Evolutionary conservation across 805 yeast genomes (phyloP).

Genomic region (Alloascoidea africana): DNA sequence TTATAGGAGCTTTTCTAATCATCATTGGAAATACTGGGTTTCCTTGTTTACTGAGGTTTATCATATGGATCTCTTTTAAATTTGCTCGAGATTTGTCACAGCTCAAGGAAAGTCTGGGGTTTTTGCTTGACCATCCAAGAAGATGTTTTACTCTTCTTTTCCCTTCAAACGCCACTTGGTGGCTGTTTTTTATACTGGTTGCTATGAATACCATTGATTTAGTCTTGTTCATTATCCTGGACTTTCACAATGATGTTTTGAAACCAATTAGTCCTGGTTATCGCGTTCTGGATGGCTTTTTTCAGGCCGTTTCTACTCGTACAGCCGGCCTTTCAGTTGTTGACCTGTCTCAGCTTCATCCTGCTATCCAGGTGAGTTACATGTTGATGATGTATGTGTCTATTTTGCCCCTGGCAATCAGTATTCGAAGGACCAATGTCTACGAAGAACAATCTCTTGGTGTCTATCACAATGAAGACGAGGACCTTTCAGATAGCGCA

Average conservation of each 20-base stretch:
- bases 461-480: slow-evolving; percentile 29
- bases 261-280: slow-evolving; percentile 35
- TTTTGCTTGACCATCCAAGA: slow-evolving; percentile 68
- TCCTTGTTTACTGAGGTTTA: slow-evolving; percentile 54
- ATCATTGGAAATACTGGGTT: slow-evolving; percentile 81
- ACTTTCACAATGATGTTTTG: slow-evolving; percentile 26
- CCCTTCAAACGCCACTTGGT: slow-evolving; percentile 78
- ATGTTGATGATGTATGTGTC: slow-evolving; percentile 86
- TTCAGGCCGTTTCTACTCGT: slow-evolving; percentile 69
- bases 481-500: slow-evolving; percentile 8
- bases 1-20: slow-evolving; percentile 43
- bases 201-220: slow-evolving; percentile 52
- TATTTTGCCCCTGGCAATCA: slow-evolving; percentile 71
- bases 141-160: slow-evolving; percentile 71
- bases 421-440: slow-evolving; percentile 76
- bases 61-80: slow-evolving; percentile 56
- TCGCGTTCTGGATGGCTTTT: slow-evolving; percentile 53
- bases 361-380: slow-evolving; percentile 72
- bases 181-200: slow-evolving; percentile 55
- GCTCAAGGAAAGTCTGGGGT: slow-evolving; percentile 50
- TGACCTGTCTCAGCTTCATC: slow-evolving; percentile 45
- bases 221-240: slow-evolving; percentile 52
- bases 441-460: slow-evolving; percentile 81
- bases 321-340: slow-evolving; percentile 67
- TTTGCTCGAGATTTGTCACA: slow-evolving; percentile 43